These are phyloP conservation scores for Chlorella sp. DNA, from an alignment of 139 green algal genomes.

Conservation along the genomic window DNA sequence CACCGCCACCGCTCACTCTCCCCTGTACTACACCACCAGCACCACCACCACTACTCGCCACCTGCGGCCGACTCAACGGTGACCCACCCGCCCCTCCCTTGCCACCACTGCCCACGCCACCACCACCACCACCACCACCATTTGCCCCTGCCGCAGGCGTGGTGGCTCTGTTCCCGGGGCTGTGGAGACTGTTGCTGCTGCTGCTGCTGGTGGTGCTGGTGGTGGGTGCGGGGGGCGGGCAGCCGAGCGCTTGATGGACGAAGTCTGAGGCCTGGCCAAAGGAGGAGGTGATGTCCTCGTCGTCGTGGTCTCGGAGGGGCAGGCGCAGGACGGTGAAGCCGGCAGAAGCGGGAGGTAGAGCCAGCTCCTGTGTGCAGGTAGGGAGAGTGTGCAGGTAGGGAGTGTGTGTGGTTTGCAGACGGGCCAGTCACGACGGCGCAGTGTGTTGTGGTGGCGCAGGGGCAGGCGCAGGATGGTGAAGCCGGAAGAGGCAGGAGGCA, in stretches of 20 bases:
- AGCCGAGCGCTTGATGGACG: slow-evolving; percentile 31
- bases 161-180: not conserved
- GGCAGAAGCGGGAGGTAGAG: slow-evolving; percentile 15
- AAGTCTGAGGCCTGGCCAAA: slow-evolving; percentile 56
- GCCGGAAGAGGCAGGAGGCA: slow-evolving; percentile 14
- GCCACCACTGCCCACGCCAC: not conserved
- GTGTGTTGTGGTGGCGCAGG: slow-evolving; percentile 68
- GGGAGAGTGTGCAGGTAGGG: no score
- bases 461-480: slow-evolving; percentile 52
- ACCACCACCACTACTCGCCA: not conserved
- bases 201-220: not conserved
- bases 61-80: not conserved
- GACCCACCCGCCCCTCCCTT: not conserved
- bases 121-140: not conserved
- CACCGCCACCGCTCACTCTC: not conserved
- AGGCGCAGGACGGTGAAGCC: slow-evolving; percentile 48
- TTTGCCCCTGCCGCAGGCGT: not conserved
- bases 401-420: no score
- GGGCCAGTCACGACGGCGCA: no score
- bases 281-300: slow-evolving; percentile 64
- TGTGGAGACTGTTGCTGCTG: not conserved
- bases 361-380: slow-evolving; percentile 38
- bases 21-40: not conserved
- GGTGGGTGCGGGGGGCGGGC: not conserved
- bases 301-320: slow-evolving; percentile 67